phyloP scores from a whole-genome alignment of 257 asterid species.

The Solanum dulcamara region DNA sequence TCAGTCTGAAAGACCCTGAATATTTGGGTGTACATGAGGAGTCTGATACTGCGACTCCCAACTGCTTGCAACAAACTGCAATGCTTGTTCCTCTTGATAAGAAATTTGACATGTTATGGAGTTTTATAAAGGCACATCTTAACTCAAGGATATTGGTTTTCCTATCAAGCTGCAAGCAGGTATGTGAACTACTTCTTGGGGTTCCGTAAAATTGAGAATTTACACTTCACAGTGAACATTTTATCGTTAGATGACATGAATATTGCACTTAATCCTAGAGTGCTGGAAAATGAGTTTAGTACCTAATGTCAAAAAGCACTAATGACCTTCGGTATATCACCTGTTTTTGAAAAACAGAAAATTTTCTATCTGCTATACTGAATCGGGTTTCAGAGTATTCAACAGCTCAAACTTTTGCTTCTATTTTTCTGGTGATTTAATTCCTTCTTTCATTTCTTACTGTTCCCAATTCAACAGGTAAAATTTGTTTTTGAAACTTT shows the following conservation, averaged over 20 bases:
- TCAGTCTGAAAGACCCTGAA: slow-evolving; percentile 95
- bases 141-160: slow-evolving; percentile 72
- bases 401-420: neutral
- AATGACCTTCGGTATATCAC: neutral
- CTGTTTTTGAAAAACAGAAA: neutral
- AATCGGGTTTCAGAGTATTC: neutral
- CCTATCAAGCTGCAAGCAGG: slow-evolving; percentile 94
- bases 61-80: slow-evolving; percentile 69
- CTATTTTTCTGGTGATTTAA: neutral
- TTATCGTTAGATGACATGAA: neutral
- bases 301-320: neutral
- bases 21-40: slow-evolving; percentile 89
- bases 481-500: slow-evolving; percentile 70
- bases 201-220: neutral
- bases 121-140: slow-evolving; percentile 82
- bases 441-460: neutral
- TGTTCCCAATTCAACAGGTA: slow-evolving; percentile 34
- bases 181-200: slow-evolving; percentile 4
- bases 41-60: slow-evolving; percentile 80
- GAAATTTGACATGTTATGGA: slow-evolving; percentile 89
- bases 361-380: neutral
- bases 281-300: neutral
- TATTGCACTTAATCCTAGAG: neutral
- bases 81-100: slow-evolving; percentile 76
- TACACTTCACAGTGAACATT: neutral